Evolutionary conservation across 2,329 filamentous ascomycete genomes (phyloP), one percentile per base, ranked within the genome.

Genomic region (Geosmithia putterillii): DNA sequence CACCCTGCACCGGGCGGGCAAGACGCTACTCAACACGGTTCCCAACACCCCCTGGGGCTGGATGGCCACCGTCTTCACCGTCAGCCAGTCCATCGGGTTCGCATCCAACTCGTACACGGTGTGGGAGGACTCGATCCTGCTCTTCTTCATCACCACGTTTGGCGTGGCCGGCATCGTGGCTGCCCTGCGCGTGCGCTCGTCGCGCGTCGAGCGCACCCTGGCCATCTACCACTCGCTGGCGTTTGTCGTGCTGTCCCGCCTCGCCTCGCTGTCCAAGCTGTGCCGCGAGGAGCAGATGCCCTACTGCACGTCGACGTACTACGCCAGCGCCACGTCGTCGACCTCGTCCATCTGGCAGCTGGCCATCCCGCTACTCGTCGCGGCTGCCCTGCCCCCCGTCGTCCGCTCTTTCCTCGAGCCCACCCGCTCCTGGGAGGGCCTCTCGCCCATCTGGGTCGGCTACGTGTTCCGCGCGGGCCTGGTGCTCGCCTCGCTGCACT

Each of bases 251-350:
- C 72, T 96, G 12, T 83, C 82, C 14, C 81, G 90, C 43, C 44
- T 90, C 3, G 83, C 88, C 1, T 94, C 89, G 1, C 80, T 90
- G 51, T 95, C 92, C 9, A 85, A 88, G 51, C 79, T 98, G 18
- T 98, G 92, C 59, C 83, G 92, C 45, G 92, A 98, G 61, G 92
- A 98, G 65, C 92, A 98, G 65, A 95, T 96, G 86, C 92, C 92
- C 0, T 94, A 83, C 65, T 98, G 92, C 68, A 79, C 77, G 43
- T 95, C 90, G 2, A 95, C 92, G 0, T 98, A 95, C 66, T 98
- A 98, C 57, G 83, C 88, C 4, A 95, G 90, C 0, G 77, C 83
- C 9, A 86, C 82, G 3, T 95, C 90, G 1, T 96, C 92, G 0
- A 96, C 89, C 1, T 95, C 90, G 3, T 86, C 90, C 1, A 74